A percentile compares a stretch with the other conserved stretches of the same genome.
Conservation (phyloP, 2,329 filamentous ascomycete species). For the Nannizziopsis barbatae region DNA sequence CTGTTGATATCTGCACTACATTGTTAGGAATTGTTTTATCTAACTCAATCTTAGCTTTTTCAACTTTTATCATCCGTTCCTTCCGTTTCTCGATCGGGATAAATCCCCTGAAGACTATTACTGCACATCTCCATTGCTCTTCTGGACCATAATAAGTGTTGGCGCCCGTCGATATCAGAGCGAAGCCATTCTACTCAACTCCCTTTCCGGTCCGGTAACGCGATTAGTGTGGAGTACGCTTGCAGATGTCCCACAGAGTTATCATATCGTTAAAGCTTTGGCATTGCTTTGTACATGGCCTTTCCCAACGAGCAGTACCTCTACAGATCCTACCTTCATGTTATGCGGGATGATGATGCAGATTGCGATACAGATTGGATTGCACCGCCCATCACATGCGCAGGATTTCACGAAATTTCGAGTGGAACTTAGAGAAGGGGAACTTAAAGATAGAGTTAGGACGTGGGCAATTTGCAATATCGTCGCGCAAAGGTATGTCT, state of each 20-base stretch:
- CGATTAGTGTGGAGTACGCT: conserved; percentile 52
- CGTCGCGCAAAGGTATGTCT: conserved; percentile 51
- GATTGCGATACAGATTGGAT: conserved; percentile 55
- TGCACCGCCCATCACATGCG: conserved; percentile 53
- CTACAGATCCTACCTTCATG: conserved; percentile 55
- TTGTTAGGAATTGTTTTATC: not conserved
- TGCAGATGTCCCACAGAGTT: conserved; percentile 50
- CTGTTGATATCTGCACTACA: conserved; percentile 15
- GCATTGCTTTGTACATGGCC: conserved; percentile 56
- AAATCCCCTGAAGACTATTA: conserved; percentile 48
- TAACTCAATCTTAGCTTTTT: conserved; percentile 45
- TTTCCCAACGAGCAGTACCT: conserved; percentile 52
- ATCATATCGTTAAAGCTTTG: conserved; percentile 54
- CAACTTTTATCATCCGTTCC: conserved; percentile 51
- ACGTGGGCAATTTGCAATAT: conserved; percentile 60
- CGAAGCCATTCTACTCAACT: conserved; percentile 45
- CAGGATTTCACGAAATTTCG: conserved; percentile 45
- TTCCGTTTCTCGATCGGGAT: conserved; percentile 50
- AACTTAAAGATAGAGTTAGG: conserved; percentile 52
- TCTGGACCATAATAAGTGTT: conserved; percentile 55
- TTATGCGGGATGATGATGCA: conserved; percentile 57
- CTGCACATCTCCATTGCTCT: conserved; percentile 50
- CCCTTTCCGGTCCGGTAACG: conserved; percentile 42
- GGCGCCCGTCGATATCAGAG: conserved; percentile 49
- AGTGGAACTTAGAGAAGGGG: conserved; percentile 48